Conservation (phyloP, 106 monocot genomes). For the Acanthochlamys bracteata region DNA sequence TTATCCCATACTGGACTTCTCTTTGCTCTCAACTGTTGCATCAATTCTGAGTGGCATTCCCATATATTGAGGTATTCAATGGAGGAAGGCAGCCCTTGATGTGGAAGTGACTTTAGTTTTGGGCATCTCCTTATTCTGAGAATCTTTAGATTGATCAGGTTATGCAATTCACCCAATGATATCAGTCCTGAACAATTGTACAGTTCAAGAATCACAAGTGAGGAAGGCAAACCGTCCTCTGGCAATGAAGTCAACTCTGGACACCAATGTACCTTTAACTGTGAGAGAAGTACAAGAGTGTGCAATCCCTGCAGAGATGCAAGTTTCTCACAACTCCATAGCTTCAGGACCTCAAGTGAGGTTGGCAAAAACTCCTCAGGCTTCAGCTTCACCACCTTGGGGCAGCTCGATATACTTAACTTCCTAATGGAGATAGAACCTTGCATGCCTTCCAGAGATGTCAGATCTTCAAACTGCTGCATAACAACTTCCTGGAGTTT, state of each 20-base stretch:
- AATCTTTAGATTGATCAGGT: not conserved
- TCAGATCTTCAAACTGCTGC: no score
- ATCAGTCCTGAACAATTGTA: not conserved
- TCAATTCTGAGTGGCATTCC: not conserved
- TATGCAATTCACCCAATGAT: not conserved
- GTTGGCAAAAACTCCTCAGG: no score
- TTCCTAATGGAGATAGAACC: no score
- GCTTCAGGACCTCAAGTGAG: no score
- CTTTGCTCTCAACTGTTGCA: not conserved
- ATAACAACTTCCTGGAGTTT: no score
- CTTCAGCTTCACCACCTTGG: no score
- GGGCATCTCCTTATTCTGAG: not conserved
- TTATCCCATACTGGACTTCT: constrained; percentile 2
- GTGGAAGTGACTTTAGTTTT: not conserved
- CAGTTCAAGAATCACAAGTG: no score
- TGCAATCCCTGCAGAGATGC: not conserved
- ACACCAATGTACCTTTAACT: not conserved
- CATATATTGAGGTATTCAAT: not conserved
- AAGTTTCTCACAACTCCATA: no score
- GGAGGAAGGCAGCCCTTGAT: not conserved
- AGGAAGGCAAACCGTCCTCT: no score
- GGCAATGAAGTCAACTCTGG: no score
- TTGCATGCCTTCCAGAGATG: no score
- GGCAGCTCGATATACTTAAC: no score
- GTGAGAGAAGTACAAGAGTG: not conserved